These are phyloP conservation scores for Arthrocladium fulminans DNA, from an alignment of 2,329 filamentous ascomycete genomes.

Conservation along the genomic window DNA sequence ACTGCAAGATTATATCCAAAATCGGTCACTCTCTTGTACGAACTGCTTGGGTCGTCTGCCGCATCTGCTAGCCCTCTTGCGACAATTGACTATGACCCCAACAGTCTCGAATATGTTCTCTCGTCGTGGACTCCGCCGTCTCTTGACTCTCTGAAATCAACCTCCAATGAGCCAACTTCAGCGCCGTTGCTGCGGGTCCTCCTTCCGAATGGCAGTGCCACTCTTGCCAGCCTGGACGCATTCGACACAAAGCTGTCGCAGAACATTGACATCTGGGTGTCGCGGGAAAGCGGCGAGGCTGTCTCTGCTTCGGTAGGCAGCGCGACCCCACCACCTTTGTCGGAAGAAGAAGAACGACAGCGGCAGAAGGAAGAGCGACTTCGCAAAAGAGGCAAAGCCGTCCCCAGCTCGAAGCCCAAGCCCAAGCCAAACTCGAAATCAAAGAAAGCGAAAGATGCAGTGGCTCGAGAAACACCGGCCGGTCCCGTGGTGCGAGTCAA, in stretches of 20 bases:
- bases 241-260: constrained; percentile 26
- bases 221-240: constrained; percentile 30
- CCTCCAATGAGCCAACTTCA: constrained; percentile 38
- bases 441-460: constrained; percentile 4
- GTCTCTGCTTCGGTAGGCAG: constrained; percentile 28
- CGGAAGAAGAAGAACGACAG: constrained; percentile 16
- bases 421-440: constrained; percentile 6
- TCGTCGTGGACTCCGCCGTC: constrained; percentile 32
- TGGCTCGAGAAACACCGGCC: constrained; percentile 11
- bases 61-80: constrained; percentile 26
- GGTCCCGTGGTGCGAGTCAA: constrained; percentile 26
- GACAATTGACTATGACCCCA: constrained; percentile 34
- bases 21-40: constrained; percentile 21
- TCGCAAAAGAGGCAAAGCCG: constrained; percentile 19
- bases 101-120: constrained; percentile 29
- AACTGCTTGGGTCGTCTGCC: constrained; percentile 16
- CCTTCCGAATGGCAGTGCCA: constrained; percentile 28
- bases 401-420: constrained; percentile 18
- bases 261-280: constrained; percentile 34
- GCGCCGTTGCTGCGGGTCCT: constrained; percentile 42
- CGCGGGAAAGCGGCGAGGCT: constrained; percentile 31
- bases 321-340: constrained; percentile 17
- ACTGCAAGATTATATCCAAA: constrained; percentile 13
- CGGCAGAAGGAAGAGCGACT: constrained; percentile 20
- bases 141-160: constrained; percentile 11